A percentile compares a stretch with the other conserved stretches of the same genome.
Conservation (phyloP, 805 yeast species). For the Suhomyces prunicola region DNA sequence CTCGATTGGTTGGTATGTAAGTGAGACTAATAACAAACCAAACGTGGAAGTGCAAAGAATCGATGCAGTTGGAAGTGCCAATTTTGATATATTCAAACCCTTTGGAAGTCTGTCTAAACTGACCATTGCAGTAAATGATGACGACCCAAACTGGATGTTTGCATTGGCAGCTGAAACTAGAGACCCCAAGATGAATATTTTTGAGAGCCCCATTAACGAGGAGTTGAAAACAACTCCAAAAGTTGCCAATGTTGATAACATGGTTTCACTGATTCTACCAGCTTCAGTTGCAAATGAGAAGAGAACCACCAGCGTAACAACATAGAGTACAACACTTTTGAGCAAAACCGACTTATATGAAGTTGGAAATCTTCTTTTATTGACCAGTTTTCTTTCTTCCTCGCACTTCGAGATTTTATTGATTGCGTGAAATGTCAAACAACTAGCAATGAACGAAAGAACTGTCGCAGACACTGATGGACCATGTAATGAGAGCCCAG, state of each 20-base stretch:
- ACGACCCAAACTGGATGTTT: slow-evolving; percentile 14
- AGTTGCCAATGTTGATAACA: slow-evolving; percentile 13
- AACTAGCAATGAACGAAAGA: slow-evolving; percentile 32
- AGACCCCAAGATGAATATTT: slow-evolving; percentile 18
- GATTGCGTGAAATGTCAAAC: background rate
- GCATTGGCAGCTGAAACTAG: slow-evolving; percentile 27
- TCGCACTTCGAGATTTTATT: background rate
- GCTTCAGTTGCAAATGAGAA: background rate
- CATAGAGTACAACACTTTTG: background rate
- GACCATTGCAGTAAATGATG: slow-evolving; percentile 18
- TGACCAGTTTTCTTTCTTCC: slow-evolving; percentile 37
- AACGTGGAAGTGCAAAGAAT: slow-evolving; percentile 17
- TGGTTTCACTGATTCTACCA: background rate
- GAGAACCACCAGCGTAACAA: background rate
- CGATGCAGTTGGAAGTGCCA: slow-evolving; percentile 18
- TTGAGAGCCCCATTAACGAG: slow-evolving; percentile 14
- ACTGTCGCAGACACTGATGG: background rate
- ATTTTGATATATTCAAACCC: slow-evolving; percentile 2
- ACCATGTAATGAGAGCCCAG: background rate
- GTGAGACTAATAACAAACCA: slow-evolving; percentile 19
- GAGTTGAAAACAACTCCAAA: slow-evolving; percentile 12
- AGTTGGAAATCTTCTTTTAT: background rate
- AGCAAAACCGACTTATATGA: background rate
- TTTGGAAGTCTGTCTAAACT: slow-evolving; percentile 9
- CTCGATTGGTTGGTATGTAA: slow-evolving; percentile 15